phyloP scores from a whole-genome alignment of 2,329 filamentous ascomycete genomes.

The Exophiala viscosa region DNA sequence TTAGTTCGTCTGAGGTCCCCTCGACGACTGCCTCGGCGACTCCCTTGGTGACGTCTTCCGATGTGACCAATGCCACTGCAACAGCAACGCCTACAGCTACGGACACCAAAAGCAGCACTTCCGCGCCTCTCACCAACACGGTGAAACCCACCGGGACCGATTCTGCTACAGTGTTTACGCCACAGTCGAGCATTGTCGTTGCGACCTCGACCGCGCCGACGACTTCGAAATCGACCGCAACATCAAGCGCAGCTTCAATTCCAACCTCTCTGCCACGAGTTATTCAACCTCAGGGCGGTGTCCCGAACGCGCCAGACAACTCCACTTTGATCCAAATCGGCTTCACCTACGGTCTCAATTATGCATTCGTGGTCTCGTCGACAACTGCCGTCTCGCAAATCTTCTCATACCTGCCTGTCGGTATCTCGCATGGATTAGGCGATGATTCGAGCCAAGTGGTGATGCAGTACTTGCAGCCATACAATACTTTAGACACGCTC shows the following conservation, averaged over 20 bases:
- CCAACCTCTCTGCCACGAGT: slow-evolving; percentile 68
- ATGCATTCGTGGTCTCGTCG: slow-evolving; percentile 71
- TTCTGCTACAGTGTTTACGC: slow-evolving; percentile 38
- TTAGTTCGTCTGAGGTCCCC: background rate
- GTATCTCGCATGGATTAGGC: slow-evolving; percentile 63
- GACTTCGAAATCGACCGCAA: slow-evolving; percentile 33
- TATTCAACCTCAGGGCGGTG: slow-evolving; percentile 66
- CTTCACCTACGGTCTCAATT: slow-evolving; percentile 78
- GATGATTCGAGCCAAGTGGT: slow-evolving; percentile 31
- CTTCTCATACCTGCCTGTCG: slow-evolving; percentile 71
- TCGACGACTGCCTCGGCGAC: slow-evolving; percentile 9
- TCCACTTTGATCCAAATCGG: slow-evolving; percentile 76
- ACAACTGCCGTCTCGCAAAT: slow-evolving; percentile 76
- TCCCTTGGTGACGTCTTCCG: slow-evolving; percentile 23
- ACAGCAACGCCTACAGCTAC: slow-evolving; percentile 21
- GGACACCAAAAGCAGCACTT: slow-evolving; percentile 13
- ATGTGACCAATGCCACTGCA: slow-evolving; percentile 21
- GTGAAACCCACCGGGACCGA: slow-evolving; percentile 47
- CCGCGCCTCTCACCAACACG: slow-evolving; percentile 17
- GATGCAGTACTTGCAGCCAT: slow-evolving; percentile 29
- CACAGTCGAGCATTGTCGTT: slow-evolving; percentile 32
- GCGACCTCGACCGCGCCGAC: slow-evolving; percentile 30
- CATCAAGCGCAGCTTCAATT: slow-evolving; percentile 47
- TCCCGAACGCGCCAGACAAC: slow-evolving; percentile 57
- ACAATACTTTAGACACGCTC: slow-evolving; percentile 54